Evolutionary conservation across 2,329 filamentous ascomycete species (phyloP), one percentile per base, ranked within the genome.

Genomic region (Talaromyces sp.): DNA sequence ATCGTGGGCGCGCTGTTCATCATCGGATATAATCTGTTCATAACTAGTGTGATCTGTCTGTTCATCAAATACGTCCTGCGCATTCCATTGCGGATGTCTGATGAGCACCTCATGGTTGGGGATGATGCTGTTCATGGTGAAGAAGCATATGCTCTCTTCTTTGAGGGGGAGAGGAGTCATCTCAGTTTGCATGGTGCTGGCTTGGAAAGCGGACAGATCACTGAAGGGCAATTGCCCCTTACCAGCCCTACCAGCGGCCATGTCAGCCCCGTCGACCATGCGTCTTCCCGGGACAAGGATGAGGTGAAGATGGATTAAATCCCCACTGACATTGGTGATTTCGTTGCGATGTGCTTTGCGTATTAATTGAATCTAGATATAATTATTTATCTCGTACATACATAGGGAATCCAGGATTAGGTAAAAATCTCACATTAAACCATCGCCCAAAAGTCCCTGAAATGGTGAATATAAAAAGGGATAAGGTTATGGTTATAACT

Each of bases 51-150:
- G 39, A 83, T 84, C 66, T 73, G 83, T 73, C 68, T 79, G 1
- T 84, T 84, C 71, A 84, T 84, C 74, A 82, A 83, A 69, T 80
- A 82, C 68, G 81, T 83, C 49, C 71, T 78, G 52, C 77, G 82
- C 19, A 76, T 84, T 19, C 80, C 81, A 5, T 73, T 84, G 66
- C 75, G 82, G 49, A 82, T 84, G 79, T 73, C 73, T 35, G 81
- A 84, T 14, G 81, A 81, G 63, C 68, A 80, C 59, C 70, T 84
- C 39, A 65, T 81, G 22, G 73, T 81, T 27, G 82, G 82, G 24
- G 82, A 84, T 68, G 80, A 81, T 65, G 79, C 79, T 19, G 73
- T 83, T 33, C 82, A 84, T 68, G 81, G 82, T 52, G 82, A 84
- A 69, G 77, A 77, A 35, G 78, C 82, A 4, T 80, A 80, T 60